These are phyloP conservation scores for Ophiocordyceps sinensis DNA, from an alignment of 2,329 filamentous ascomycete genomes.

Conservation along the genomic window DNA sequence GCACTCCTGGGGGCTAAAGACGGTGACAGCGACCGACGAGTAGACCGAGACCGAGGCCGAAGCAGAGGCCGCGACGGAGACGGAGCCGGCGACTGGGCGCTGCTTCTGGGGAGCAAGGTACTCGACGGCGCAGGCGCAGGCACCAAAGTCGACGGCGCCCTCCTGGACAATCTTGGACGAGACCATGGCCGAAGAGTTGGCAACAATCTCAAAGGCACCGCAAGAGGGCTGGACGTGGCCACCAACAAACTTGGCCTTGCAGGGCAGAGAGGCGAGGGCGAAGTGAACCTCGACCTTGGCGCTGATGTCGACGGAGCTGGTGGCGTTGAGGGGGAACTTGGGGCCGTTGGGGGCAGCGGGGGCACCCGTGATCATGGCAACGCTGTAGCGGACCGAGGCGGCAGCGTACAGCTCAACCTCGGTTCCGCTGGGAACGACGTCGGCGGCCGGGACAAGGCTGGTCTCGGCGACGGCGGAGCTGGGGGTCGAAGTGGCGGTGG, in stretches of 20 bases:
- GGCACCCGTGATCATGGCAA: not conserved
- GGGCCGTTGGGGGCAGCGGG: not conserved
- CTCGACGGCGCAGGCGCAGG: not conserved
- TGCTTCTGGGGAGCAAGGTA: not conserved
- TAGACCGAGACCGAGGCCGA: not conserved
- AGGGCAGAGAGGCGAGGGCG: not conserved
- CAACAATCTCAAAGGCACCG: not conserved
- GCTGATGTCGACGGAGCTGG: not conserved
- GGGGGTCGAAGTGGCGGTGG: not conserved
- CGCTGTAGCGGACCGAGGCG: not conserved
- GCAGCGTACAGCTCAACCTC: not conserved
- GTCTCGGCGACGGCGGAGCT: not conserved
- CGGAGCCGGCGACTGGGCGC: not conserved
- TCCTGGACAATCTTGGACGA: not conserved
- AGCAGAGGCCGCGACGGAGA: not conserved
- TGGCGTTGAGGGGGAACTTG: not conserved
- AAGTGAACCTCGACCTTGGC: not conserved
- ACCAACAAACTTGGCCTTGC: not conserved
- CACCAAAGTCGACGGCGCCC: not conserved
- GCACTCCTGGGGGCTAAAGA: not conserved
- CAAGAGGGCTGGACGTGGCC: not conserved
- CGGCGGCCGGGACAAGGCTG: not conserved
- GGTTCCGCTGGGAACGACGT: not conserved
- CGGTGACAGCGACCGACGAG: not conserved
- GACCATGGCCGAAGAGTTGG: not conserved